These are phyloP conservation scores for Polysphondylium violaceum DNA, from an alignment of 78 protist species.

Conservation along the genomic window DNA sequence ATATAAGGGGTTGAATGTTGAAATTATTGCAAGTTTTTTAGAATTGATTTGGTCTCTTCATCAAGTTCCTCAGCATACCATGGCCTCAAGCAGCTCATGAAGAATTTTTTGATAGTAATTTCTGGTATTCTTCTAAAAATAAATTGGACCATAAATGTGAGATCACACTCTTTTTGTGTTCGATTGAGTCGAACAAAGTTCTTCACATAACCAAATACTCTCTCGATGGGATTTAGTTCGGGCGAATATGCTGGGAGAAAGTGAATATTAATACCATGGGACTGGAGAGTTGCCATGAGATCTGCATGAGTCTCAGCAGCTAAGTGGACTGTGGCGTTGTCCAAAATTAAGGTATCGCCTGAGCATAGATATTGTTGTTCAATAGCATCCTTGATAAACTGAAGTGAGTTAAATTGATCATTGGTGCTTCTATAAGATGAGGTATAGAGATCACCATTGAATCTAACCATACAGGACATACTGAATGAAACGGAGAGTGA, in stretches of 20 bases:
- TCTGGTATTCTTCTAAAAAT: background rate
- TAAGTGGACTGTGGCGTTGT: slow-evolving; percentile 23
- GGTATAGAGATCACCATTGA: background rate
- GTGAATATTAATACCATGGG: background rate
- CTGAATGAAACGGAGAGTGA: background rate
- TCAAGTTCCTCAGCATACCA: background rate
- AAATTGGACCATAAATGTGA: background rate
- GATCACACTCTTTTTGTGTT: background rate
- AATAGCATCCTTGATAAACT: background rate
- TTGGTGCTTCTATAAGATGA: background rate
- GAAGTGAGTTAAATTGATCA: background rate
- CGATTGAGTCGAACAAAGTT: background rate
- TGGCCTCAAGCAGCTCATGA: background rate
- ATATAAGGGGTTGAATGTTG: no score
- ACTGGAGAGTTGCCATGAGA: background rate
- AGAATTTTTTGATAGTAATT: background rate
- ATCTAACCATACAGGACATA: background rate
- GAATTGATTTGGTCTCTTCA: no score
- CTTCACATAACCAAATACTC: slow-evolving; percentile 27
- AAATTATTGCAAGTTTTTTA: no score
- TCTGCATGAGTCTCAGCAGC: background rate
- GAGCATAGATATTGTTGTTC: background rate
- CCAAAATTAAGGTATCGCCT: slow-evolving; percentile 6
- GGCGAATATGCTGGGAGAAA: slow-evolving; percentile 37
- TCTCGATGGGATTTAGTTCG: slow-evolving; percentile 21